Evolutionary conservation across 164 flowering plant genomes (phyloP), one percentile per base, ranked within the genome.

Genomic region (Vitis amurensis): DNA sequence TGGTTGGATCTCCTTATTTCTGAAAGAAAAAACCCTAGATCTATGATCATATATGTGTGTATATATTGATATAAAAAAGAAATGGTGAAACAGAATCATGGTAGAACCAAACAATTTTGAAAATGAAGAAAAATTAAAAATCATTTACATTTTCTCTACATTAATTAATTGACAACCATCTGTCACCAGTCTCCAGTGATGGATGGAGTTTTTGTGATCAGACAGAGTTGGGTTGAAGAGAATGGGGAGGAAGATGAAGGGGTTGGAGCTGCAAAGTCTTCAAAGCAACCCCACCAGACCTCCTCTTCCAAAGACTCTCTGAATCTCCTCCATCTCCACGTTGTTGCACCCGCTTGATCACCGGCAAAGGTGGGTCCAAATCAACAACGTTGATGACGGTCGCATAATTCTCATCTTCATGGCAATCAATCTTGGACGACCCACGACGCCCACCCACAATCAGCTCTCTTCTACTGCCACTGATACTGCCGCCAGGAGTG

Each of bases 351-450:
- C 66, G 71, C 78, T 72, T 82, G 14, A 79, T 57, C 83, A 89
- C 93, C 61, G 93, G 93, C 79, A 89, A 71, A 1, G 93, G 93
- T n/a, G 93, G 93, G 80, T 89, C 93, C 79, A 89, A 55, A 13
- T 84, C 85, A 1, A 49, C 81, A 11, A 86, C 73, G 74, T 72
- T 76, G 50, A 81, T 65, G 2, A 58, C 13, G 14, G 31, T 60
- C 11, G 4, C 49, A 56, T 9, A 44, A 19, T 19, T 50, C 13
- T 55, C 62, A 37, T 47, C 61, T 3, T 23, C 52, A 9, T 37
- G 29, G 44, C 44, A 37, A 48, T 30, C 66, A 44, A 8, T 15
- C 67, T 57, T 70, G 1, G 57, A 10, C 57, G 57, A 10, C 57
- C 71, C 60, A 4, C 53, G 67, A 23, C 57, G 17, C 8, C 60